Evolutionary conservation across 305 asterid species (phyloP).

Genomic region (Fraxinus sp.): DNA sequence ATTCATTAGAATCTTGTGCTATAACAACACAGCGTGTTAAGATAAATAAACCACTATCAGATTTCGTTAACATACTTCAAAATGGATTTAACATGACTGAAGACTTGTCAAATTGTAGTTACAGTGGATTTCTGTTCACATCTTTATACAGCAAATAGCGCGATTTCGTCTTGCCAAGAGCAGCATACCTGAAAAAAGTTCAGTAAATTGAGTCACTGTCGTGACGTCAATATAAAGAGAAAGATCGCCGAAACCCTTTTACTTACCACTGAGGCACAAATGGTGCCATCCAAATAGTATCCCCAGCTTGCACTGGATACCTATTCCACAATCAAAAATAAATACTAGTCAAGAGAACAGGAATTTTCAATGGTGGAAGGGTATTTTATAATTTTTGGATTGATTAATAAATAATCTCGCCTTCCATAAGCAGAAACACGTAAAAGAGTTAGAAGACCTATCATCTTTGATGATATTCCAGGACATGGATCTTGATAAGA

Average conservation of each 20-base stretch:
- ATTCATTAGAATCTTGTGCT: not conserved
- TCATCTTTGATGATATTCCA: not conserved
- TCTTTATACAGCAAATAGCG: constrained; percentile 91
- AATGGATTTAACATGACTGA: not conserved
- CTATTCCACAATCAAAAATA: constrained; percentile 34
- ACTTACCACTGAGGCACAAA: constrained; percentile 95
- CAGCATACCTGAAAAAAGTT: constrained; percentile 75
- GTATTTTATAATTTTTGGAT: not conserved
- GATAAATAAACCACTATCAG: not conserved
- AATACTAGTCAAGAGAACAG: not conserved
- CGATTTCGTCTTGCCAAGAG: constrained; percentile 74
- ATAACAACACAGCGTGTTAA: not conserved
- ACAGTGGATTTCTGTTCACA: constrained; percentile 78
- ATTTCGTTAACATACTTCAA: not conserved
- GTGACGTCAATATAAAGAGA: not conserved
- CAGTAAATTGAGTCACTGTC: not conserved
- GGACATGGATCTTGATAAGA: not conserved
- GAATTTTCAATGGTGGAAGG: not conserved
- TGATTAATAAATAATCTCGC: not conserved
- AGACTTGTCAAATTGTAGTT: not conserved
- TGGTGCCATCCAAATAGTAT: constrained; percentile 97
- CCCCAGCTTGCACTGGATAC: constrained; percentile 95
- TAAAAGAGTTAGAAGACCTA: not conserved
- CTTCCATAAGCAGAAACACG: not conserved
- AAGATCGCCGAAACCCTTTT: not conserved